Evolutionary conservation across 129 eudicot species (phyloP), one percentile per base, ranked within the genome.

Genomic region (Saussurea involucrata): DNA sequence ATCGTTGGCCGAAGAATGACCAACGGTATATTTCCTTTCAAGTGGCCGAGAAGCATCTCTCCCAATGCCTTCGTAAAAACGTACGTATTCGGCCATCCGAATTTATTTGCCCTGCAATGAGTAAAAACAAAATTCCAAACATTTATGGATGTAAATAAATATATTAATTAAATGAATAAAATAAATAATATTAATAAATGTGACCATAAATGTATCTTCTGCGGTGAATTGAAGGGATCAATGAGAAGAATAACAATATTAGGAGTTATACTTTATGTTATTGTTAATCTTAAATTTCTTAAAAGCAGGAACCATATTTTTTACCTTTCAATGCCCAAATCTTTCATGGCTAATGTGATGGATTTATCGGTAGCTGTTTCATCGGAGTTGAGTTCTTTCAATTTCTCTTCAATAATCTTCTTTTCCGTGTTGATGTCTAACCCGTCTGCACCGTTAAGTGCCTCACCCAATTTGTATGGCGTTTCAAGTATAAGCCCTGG

Each of bases 41-140:
- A 29, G 5, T 80, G 66, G 7, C 74, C 85, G 2, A 89, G 17
- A 24, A 86, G 25, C 94, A 89, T 89, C 64, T 86, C 94, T 20
- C 94, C 94, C 70, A 89, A 76, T 18, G 94, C 90, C 69, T 89
- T 89, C 1, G 93, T 86, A n/a, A 89, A 89, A 10, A 79, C 86
- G 29, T 88, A 86, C 0, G 93, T 86, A 66, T 89, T 86, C 9
- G 90, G 93, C 93, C 93, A 89, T 31, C 93, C 93, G 33, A 79
- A 83, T 37, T 60, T 20, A 40, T 17, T 74, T 33, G 92, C 89
- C 73, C 92, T 88, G 3, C 12, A 5, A 42, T 3, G 6, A 40
- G 10, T 0, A 0, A 73, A 21, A 73, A 3, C 0, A 21, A 12
- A 29, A 18, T 3, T 46, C 6, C 1, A n/a, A 49, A n/a, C 20